These are phyloP conservation scores for Lodderomyces beijingensis DNA, from an alignment of 1,139 yeast genomes.

Conservation along the genomic window DNA sequence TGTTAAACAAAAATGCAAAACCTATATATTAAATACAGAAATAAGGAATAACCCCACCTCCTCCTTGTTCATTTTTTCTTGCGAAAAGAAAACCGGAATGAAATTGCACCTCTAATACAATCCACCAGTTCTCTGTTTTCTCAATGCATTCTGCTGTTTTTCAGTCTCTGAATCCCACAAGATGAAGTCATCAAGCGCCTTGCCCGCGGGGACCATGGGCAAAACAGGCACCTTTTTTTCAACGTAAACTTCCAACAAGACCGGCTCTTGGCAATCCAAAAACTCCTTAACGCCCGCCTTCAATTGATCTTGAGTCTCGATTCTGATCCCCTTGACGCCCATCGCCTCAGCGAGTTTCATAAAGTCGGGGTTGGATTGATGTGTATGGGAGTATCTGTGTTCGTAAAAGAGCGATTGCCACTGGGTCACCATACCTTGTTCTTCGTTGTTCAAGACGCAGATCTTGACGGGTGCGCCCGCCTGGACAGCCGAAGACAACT, in stretches of 20 bases:
- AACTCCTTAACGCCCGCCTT: conserved; percentile 61
- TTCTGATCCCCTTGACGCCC: conserved; percentile 83
- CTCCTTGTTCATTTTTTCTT: no score
- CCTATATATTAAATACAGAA: no score
- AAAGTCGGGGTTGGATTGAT: conserved; percentile 90
- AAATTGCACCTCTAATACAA: conserved; percentile 34
- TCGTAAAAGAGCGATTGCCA: conserved; percentile 98
- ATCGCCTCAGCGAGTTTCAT: conserved; percentile 90
- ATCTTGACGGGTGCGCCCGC: conserved; percentile 87
- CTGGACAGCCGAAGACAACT: conserved; percentile 91
- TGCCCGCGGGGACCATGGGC: conserved; percentile 98
- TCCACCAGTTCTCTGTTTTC: conserved; percentile 58
- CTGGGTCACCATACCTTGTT: conserved; percentile 99
- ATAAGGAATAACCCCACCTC: no score
- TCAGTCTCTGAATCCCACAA: conserved; percentile 79
- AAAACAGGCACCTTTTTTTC: conserved; percentile 96
- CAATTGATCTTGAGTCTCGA: conserved; percentile 62
- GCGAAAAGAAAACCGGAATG: no score
- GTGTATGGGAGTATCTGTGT: conserved; percentile 94
- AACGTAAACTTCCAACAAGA: conserved; percentile 82
- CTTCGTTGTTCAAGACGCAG: conserved; percentile 89
- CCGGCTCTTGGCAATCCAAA: conserved; percentile 76
- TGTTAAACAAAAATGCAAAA: no score
- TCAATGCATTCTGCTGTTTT: conserved; percentile 62
- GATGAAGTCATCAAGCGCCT: conserved; percentile 89